phyloP scores from a whole-genome alignment of 352 stramenopile species.

The Discostella stelligera region DNA sequence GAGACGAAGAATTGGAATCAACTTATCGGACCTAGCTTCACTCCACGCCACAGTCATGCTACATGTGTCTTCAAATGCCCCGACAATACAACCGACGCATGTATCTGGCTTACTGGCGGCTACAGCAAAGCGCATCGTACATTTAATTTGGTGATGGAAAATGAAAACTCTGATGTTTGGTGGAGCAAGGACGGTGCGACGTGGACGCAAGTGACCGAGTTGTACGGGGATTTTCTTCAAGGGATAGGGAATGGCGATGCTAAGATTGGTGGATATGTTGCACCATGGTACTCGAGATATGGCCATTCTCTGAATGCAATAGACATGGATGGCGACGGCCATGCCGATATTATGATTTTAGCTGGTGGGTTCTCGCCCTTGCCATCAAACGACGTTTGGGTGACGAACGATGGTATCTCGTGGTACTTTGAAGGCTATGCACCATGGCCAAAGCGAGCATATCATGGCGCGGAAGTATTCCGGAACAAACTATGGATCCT shows the following conservation, averaged over 20 bases:
- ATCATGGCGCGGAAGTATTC: constrained; percentile 47
- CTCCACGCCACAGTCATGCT: constrained; percentile 48
- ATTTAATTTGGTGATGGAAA: constrained; percentile 46
- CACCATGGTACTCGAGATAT: constrained; percentile 54
- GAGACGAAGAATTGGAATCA: constrained; percentile 51
- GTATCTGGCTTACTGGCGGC: constrained; percentile 54
- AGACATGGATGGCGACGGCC: constrained; percentile 51
- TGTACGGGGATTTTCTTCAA: constrained; percentile 48
- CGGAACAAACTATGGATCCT: constrained; percentile 51
- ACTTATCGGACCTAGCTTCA: constrained; percentile 32
- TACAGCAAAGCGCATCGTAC: constrained; percentile 46
- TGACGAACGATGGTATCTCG: constrained; percentile 46
- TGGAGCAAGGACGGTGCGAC: constrained; percentile 36
- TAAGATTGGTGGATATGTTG: constrained; percentile 42
- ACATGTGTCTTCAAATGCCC: constrained; percentile 53
- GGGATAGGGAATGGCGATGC: constrained; percentile 55
- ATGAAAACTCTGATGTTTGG: constrained; percentile 52
- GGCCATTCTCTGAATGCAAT: constrained; percentile 56
- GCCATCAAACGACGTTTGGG: constrained; percentile 59
- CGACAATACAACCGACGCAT: constrained; percentile 21
- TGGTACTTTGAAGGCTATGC: constrained; percentile 60
- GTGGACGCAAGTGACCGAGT: constrained; percentile 50
- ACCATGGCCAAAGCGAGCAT: constrained; percentile 47
- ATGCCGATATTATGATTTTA: constrained; percentile 53
- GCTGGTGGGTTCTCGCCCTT: constrained; percentile 45